A percentile compares a stretch with the other conserved stretches of the same genome.
Evolutionary conservation across 2,329 filamentous ascomycete genomes (phyloP).

Genomic region (Fusarium circinatum): DNA sequence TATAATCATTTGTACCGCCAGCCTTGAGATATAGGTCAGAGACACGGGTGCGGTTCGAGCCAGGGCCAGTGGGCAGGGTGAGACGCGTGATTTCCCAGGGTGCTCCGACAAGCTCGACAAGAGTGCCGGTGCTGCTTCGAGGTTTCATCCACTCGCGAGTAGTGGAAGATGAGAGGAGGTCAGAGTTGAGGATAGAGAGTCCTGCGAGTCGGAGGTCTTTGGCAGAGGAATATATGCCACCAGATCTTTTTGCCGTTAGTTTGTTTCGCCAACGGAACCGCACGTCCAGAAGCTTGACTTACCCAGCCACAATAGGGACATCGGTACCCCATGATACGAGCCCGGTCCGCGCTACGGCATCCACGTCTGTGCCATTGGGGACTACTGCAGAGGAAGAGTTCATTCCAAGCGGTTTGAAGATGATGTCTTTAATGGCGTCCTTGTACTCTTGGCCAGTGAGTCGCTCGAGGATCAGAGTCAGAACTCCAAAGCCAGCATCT

Average conservation of each 20-base stretch:
- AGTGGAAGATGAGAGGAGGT: conserved; percentile 6
- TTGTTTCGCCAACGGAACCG: rapidly evolving
- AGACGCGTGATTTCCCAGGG: conserved; percentile 40
- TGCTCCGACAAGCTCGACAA: conserved; percentile 30
- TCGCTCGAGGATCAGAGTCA: conserved; percentile 25
- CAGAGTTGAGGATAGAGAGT: conserved; percentile 35
- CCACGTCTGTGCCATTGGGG: conserved; percentile 10
- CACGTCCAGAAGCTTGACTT: not conserved
- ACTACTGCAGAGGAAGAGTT: not conserved
- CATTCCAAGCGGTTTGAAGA: conserved; percentile 26
- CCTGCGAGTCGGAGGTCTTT: conserved; percentile 28
- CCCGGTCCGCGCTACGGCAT: conserved; percentile 21
- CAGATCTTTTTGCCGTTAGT: conserved; percentile 4
- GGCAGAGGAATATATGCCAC: conserved; percentile 21
- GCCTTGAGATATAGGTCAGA: conserved; percentile 34
- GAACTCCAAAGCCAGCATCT: conserved; percentile 31
- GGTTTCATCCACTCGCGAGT: conserved; percentile 38
- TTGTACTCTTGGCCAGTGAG: conserved; percentile 17
- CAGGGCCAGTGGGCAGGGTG: conserved; percentile 35
- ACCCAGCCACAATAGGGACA: conserved; percentile 34
- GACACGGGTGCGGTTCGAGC: conserved; percentile 25
- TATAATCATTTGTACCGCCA: conserved; percentile 23
- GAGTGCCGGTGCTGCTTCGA: conserved; percentile 24
- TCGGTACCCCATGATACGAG: conserved; percentile 24
- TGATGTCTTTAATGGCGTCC: conserved; percentile 8